phyloP scores from a whole-genome alignment of 257 asterid genomes.

The Solanum appendiculatum region DNA sequence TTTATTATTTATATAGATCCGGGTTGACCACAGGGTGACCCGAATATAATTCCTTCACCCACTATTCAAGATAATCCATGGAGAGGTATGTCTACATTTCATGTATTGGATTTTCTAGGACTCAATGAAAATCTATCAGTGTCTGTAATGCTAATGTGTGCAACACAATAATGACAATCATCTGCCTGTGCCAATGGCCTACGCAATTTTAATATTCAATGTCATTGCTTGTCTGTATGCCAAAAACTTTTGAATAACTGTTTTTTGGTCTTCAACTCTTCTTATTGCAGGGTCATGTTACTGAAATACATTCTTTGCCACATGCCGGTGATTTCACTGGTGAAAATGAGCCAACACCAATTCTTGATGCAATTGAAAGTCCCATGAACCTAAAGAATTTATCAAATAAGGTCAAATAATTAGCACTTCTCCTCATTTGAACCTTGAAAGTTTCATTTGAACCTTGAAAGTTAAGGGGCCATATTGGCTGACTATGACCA shows the following conservation, averaged over 20 bases:
- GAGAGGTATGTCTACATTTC: not conserved
- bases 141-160: not conserved
- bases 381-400: slow-evolving; percentile 69
- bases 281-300: slow-evolving; percentile 32
- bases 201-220: not conserved
- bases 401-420: slow-evolving; percentile 46
- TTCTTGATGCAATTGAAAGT: slow-evolving; percentile 65
- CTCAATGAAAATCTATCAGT: not conserved
- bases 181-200: not conserved
- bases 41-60: not conserved
- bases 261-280: slow-evolving; percentile 2
- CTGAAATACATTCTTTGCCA: slow-evolving; percentile 24
- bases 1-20: not conserved
- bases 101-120: not conserved
- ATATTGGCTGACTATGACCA: slow-evolving; percentile 2
- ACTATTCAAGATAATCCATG: not conserved
- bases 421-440: not conserved
- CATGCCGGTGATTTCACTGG: slow-evolving; percentile 21
- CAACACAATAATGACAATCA: not conserved
- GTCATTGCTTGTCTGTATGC: not conserved
- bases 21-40: not conserved
- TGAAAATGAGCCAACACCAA: slow-evolving; percentile 49
- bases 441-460: not conserved
- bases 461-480: not conserved
- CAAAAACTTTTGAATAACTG: not conserved